A percentile compares a stretch with the other conserved stretches of the same genome.
Conservation (phyloP, 345 rosid genomes). For the Eucalyptus cladocalyx region DNA sequence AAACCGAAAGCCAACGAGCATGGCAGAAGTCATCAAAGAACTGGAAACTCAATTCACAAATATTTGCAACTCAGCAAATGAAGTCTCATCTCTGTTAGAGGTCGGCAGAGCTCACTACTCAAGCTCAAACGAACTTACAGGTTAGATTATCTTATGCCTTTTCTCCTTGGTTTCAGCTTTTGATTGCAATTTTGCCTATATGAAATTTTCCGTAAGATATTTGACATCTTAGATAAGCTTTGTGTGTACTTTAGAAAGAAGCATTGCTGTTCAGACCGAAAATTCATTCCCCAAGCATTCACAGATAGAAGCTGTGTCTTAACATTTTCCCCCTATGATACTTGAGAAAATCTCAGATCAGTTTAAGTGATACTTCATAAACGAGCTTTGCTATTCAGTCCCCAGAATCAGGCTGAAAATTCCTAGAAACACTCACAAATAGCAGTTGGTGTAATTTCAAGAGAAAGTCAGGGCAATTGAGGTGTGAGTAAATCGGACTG, state of each 20-base stretch:
- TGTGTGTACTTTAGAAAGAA: neutral
- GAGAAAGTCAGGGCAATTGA: neutral
- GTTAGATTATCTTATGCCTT: conserved; percentile 14
- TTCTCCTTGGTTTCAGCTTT: neutral
- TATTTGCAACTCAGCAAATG: conserved; percentile 61
- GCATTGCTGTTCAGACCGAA: neutral
- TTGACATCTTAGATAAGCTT: neutral
- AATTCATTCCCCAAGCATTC: neutral
- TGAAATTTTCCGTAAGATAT: neutral
- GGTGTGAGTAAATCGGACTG: neutral
- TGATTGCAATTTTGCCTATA: neutral
- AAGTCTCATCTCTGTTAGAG: conserved; percentile 71
- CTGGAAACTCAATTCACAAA: conserved; percentile 67
- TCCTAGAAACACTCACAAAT: neutral
- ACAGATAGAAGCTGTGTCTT: neutral
- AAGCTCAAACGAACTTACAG: conserved; percentile 55
- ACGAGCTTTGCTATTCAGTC: neutral
- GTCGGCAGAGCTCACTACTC: conserved; percentile 61
- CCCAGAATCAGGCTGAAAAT: neutral
- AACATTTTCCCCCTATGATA: neutral
- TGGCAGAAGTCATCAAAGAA: conserved; percentile 91
- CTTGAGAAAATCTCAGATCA: neutral
- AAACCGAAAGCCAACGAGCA: conserved; percentile 81
- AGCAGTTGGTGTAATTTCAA: neutral
- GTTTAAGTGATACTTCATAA: neutral